A percentile compares a stretch with the other conserved stretches of the same genome.
These are phyloP conservation scores for Thraustochytrium sp. DNA, from an alignment of 352 stramenopile species.

Conservation along the genomic window DNA sequence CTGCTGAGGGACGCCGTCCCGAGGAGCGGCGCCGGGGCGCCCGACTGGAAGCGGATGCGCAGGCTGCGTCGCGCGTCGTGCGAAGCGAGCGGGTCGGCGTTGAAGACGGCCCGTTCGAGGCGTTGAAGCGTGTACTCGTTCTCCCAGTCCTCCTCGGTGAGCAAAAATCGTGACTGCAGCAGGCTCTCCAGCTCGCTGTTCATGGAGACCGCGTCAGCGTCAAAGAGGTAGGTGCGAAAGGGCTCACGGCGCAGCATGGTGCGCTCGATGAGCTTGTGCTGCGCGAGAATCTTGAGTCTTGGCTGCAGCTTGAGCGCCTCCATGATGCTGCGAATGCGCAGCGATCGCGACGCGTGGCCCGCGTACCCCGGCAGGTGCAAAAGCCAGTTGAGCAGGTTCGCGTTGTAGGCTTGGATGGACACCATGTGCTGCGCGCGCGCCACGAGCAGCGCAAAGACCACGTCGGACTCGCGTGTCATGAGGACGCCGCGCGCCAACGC, in stretches of 20 bases:
- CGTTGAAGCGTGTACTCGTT: background rate
- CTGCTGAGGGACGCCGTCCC: too few relatives aligned
- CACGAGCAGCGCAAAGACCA: slow-evolving; percentile 20
- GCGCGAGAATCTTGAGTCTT: background rate
- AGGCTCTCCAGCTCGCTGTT: slow-evolving; percentile 2
- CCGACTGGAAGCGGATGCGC: slow-evolving; percentile 6
- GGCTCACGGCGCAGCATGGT: background rate
- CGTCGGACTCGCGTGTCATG: background rate
- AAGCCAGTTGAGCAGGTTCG: slow-evolving; percentile 18
- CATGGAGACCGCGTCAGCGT: background rate
- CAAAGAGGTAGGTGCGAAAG: slow-evolving; percentile 8
- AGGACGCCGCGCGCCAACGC: background rate
- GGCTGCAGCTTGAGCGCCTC: background rate
- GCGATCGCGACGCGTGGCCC: background rate
- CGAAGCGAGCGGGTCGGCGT: background rate
- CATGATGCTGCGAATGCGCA: background rate
- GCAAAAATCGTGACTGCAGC: background rate
- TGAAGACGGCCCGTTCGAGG: background rate
- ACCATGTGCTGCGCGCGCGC: background rate
- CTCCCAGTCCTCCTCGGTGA: background rate
- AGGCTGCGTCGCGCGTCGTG: background rate
- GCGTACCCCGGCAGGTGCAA: background rate
- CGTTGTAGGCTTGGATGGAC: background rate
- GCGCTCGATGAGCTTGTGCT: background rate
- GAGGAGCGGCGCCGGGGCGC: background rate